Evolutionary conservation across 2,329 filamentous ascomycete species (phyloP), one percentile per base, ranked within the genome.

Genomic region (Septoria petroselini): DNA sequence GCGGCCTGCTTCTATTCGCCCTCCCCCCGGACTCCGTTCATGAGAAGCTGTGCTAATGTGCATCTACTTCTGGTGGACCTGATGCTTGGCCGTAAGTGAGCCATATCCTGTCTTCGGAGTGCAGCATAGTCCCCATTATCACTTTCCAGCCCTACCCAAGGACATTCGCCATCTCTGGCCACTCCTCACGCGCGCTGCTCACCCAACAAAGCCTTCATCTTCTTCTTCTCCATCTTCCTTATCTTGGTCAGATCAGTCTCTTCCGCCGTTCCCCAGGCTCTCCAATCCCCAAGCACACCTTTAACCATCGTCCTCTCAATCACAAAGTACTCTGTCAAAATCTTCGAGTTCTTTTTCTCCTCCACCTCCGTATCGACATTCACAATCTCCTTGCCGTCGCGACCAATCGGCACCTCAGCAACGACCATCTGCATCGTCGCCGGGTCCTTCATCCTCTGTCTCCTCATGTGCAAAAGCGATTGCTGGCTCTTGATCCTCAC

Each of bases 321-420:
- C 11, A 79, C 76, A 23, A 79, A 58, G 53, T 79, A 77, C 60
- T 79, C 76, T 2, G 65, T 68, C 53, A 70, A 70, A 54, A 71
- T 69, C 62, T 57, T 58, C 23, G 29, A 37, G 35, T 71, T 71
- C 43, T 67, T 54, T 40, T 47, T 60, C 61, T 70, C 71, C 12
- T 59, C 57, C n/a, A 62, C 54, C 18, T 54, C 57, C 25, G 50
- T 40, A 64, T 71, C 27, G 59, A 68, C 58, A 70, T 70, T 56
- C 64, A 67, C 25, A 70, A 64, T 52, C 35, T 57, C 57, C 23
- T 50, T 50, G 4, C 60, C 58, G 38, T 56, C 49, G 19, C 50
- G 37, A 56, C 65, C 63, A 40, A 60, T 41, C 34, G 63, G 44
- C 70, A 65, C 50, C 67, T 68, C 62, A 25, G 42, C 52, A 18